Evolutionary conservation across 2,329 filamentous ascomycete species (phyloP), one percentile per base, ranked within the genome.

Genomic region (Dothistroma pini): DNA sequence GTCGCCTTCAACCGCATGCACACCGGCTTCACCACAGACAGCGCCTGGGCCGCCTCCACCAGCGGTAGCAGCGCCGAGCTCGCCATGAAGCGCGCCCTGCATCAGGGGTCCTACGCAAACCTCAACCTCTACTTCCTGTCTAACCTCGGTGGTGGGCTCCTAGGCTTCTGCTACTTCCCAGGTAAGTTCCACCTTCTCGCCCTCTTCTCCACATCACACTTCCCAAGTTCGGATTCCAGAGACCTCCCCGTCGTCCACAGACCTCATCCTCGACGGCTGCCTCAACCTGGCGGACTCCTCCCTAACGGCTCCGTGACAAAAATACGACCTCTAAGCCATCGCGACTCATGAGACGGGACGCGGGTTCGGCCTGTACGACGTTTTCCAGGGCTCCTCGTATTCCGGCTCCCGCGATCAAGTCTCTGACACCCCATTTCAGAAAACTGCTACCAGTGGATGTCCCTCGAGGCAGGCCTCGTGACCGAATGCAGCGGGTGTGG

Each of bases 81-180:
- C 16, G 75, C 63, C 16, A 84, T 84, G 82, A 84, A 85, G 70
- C 69, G 71, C 35, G 70, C 77, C 1, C 77, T 85, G 4, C 80
- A 81, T 22, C 74, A 78, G 63, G 83, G 83, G 56, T 78, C 69
- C 29, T 85, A 85, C 70, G 67, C 69, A 32, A 77, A 78, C 0
- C 75, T 85, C 32, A 84, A 85, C 71, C 74, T 85, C 56, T 85
- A 84, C 72, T 85, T 84, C 72, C 80, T 83, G 66, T 81, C 80
- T 19, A 75, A 83, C 59, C 74, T 85, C 4, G 61, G 65, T 47
- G 68, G 62, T 35, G 65, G 63, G 5, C 62, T 66, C 11, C 61
- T 69, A 11, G 68, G 69, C 51, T 66, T 60, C 59, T 69, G 68
- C 58, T 64, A 66, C 52, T 68, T 70, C 48, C 63, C 59, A 19